These are phyloP conservation scores for Pugionium cornutum DNA, from an alignment of 345 rosid species.

Conservation along the genomic window DNA sequence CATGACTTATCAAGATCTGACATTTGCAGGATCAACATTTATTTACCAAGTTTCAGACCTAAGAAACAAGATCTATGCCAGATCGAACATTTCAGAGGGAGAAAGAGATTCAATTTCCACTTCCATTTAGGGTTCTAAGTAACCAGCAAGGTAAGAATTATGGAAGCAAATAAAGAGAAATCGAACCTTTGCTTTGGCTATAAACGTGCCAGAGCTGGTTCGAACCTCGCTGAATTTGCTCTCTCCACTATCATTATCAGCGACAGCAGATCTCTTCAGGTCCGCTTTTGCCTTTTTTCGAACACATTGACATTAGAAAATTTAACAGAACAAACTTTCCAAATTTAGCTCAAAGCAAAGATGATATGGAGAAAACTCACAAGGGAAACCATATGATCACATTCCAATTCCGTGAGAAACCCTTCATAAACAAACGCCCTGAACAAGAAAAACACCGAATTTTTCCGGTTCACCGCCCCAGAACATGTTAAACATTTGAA, in stretches of 20 bases:
- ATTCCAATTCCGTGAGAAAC: constrained; percentile 86
- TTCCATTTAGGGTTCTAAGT: neutral
- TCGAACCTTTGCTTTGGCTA: constrained; percentile 76
- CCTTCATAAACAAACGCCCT: constrained; percentile 97
- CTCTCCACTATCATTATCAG: constrained; percentile 79
- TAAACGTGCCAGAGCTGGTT: constrained; percentile 95
- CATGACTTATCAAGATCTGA: constrained; percentile 3
- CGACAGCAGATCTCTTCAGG: constrained; percentile 93
- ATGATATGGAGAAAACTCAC: constrained; percentile 45
- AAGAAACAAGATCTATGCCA: constrained; percentile 9
- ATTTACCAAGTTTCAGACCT: neutral
- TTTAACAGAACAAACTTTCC: constrained; percentile 5
- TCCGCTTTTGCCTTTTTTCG: constrained; percentile 70
- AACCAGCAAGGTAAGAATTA: neutral
- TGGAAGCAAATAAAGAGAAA: constrained; percentile 7
- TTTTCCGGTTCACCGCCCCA: neutral
- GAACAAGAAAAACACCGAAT: constrained; percentile 21
- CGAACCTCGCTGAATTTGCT: constrained; percentile 84
- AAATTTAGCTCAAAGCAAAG: constrained; percentile 10
- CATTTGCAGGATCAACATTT: constrained; percentile 7
- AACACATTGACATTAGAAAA: constrained; percentile 7
- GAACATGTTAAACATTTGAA: neutral
- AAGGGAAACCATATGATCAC: constrained; percentile 89
- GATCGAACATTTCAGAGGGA: neutral
- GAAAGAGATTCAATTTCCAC: neutral